Base-by-base conservation (phyloP, 2,329 filamentous ascomycete species). In the Graphilbum sp. region DNA sequence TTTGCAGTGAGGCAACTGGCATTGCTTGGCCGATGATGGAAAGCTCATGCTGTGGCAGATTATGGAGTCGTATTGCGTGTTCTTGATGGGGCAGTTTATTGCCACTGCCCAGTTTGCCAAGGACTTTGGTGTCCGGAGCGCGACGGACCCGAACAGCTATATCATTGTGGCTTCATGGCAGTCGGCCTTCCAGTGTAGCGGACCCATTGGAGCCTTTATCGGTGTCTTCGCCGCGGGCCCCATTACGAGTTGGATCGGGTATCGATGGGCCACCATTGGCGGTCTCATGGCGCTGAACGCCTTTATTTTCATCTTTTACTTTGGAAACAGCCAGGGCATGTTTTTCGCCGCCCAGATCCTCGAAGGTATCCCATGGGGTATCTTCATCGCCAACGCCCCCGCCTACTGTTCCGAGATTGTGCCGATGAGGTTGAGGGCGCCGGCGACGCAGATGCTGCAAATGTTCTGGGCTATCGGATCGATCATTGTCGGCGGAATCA, bases 401-500 rank as follows among this genome's bases (percentile, higher is more conserved):
- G 72, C 73, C 7, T 78, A 76, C 58, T 71, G 64, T 53, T 56
- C 56, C 48, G 73, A 78, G 51, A 72, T 78, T 40, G 69, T 73
- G 4, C 72, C 72, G 1, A 62, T 77, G 38, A 57, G 57, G 49
- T 54, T 78, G 39, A 56, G 72, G 52, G 72, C 66, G 38, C 65
- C 70, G 17, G 64, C 63, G 4, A 77, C 72, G 3, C 66, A 72
- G 54, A 76, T 71, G 65, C 47, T 77, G 53, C 72, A 77, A 55
- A 75, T 76, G 70, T 73, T 71, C 58, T 77, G 72, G 72, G 66
- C 71, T 16, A 68, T 77, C 49, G 72, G 72, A 20, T 53, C 56
- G 27, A 76, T 77, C 50, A 72, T 77, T 41, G 72, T 76, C 20
- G 66, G 62, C 25, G 71, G 56, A 42, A 61, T 70, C 43, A 67